phyloP scores from a whole-genome alignment of 2,329 filamentous ascomycete genomes.

The Aspergillus felis region DNA sequence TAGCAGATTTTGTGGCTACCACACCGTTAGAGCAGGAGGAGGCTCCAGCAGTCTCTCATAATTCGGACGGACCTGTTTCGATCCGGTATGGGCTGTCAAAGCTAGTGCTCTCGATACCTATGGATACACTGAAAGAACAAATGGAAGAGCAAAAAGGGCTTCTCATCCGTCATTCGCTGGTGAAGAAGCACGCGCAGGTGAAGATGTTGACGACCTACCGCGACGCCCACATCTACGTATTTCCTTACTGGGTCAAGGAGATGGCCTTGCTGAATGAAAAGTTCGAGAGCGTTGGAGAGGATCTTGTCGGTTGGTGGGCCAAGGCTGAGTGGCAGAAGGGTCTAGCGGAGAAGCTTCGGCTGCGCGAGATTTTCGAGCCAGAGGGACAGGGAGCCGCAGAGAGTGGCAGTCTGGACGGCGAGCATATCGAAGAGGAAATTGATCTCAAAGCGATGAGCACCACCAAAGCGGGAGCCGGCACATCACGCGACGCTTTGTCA shows the following conservation, averaged over 20 bases:
- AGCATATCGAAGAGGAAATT: conserved; percentile 51
- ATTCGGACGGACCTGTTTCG: conserved; percentile 52
- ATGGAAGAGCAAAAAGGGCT: conserved; percentile 65
- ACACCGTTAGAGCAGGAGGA: conserved; percentile 58
- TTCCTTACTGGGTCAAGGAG: conserved; percentile 86
- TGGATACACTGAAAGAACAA: conserved; percentile 81
- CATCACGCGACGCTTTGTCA: conserved; percentile 3
- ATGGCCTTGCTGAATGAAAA: conserved; percentile 75
- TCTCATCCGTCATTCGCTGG: conserved; percentile 69
- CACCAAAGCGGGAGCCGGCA: conserved; percentile 40
- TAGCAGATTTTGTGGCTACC: conserved; percentile 87
- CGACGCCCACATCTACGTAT: conserved; percentile 91
- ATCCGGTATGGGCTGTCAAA: conserved; percentile 68
- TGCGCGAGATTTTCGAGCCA: conserved; percentile 62
- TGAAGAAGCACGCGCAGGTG: conserved; percentile 70
- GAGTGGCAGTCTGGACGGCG: conserved; percentile 33
- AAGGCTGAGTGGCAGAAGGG: conserved; percentile 89
- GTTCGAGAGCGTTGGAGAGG: conserved; percentile 84
- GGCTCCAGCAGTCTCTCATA: conserved; percentile 52
- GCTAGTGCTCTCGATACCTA: conserved; percentile 80
- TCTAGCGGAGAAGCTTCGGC: conserved; percentile 70
- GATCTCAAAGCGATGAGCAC: conserved; percentile 52
- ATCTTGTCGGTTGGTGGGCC: conserved; percentile 91
- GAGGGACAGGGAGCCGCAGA: conserved; percentile 40
- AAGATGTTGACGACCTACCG: conserved; percentile 79